phyloP scores from a whole-genome alignment of 1,284 basidiomycete species.

The Waitea zeae region DNA sequence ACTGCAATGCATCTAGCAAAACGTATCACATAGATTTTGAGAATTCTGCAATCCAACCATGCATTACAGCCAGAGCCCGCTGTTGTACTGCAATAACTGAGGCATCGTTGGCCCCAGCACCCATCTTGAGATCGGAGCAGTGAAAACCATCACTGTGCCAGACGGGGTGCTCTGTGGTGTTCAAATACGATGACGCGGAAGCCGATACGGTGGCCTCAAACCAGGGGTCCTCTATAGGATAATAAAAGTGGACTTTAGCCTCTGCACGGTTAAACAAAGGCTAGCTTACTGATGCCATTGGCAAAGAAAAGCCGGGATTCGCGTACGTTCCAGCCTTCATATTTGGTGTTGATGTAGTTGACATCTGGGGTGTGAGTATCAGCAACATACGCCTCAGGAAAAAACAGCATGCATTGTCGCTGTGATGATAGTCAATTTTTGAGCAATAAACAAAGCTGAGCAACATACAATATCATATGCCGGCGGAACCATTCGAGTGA shows the following conservation, averaged over 20 bases:
- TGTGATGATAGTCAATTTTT: no score
- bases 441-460: no score
- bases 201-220: conserved; percentile 50
- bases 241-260: background rate
- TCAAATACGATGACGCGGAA: conserved; percentile 24
- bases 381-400: conserved; percentile 37
- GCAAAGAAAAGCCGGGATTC: conserved; percentile 47
- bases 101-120: conserved; percentile 24
- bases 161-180: conserved; percentile 36
- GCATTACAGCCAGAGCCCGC: conserved; percentile 23
- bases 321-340: conserved; percentile 44
- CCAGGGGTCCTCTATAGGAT: conserved; percentile 54
- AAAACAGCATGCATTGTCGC: conserved; percentile 47
- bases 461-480: conserved; percentile 31
- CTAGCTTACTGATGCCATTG: conserved; percentile 39
- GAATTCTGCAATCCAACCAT: conserved; percentile 27
- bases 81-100: conserved; percentile 36
- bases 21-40: background rate
- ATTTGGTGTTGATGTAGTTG: conserved; percentile 25
- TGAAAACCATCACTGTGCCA: conserved; percentile 45
- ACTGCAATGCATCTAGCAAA: background rate
- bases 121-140: conserved; percentile 35
- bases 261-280: background rate
- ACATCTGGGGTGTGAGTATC: conserved; percentile 19
- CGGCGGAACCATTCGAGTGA: conserved; percentile 42